These are phyloP conservation scores for Mycena pura DNA, from an alignment of 768 basidiomycete species.

Conservation along the genomic window DNA sequence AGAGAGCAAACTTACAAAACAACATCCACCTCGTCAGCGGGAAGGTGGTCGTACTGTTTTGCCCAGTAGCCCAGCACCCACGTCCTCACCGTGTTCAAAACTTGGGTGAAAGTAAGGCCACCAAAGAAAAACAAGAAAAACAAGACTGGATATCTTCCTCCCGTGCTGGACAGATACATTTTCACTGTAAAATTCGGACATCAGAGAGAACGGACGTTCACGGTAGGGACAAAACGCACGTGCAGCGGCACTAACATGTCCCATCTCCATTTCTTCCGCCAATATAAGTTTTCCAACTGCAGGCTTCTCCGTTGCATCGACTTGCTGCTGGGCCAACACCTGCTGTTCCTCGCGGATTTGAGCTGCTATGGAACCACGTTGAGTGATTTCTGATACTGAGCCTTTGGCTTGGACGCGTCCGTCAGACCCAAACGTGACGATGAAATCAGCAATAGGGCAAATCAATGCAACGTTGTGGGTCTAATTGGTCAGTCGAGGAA, in stretches of 20 bases:
- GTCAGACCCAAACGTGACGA: slow-evolving; percentile 50
- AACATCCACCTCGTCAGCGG: slow-evolving; percentile 17
- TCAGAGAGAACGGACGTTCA: background rate
- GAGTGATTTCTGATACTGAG: slow-evolving; percentile 46
- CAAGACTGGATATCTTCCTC: slow-evolving; percentile 22
- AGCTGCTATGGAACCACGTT: slow-evolving; percentile 45
- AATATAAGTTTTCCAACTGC: slow-evolving; percentile 63
- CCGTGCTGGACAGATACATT: slow-evolving; percentile 27
- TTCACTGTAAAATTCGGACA: slow-evolving; percentile 38
- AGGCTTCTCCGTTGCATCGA: slow-evolving; percentile 24
- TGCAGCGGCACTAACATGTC: slow-evolving; percentile 56
- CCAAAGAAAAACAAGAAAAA: slow-evolving; percentile 28
- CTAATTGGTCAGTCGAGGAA: slow-evolving; percentile 32
- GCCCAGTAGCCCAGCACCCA: slow-evolving; percentile 35
- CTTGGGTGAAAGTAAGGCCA: slow-evolving; percentile 18
- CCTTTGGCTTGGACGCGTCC: slow-evolving; percentile 52
- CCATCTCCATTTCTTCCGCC: slow-evolving; percentile 66
- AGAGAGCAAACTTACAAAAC: slow-evolving; percentile 6
- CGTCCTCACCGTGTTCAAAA: slow-evolving; percentile 13
- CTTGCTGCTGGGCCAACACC: slow-evolving; percentile 30
- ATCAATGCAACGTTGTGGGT: slow-evolving; percentile 56
- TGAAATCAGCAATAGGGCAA: slow-evolving; percentile 48
- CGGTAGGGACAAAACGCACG: background rate
- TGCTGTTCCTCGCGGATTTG: slow-evolving; percentile 40
- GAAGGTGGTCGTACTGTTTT: slow-evolving; percentile 14